Evolutionary conservation across 2,329 filamentous ascomycete genomes (phyloP).

Genomic region (Magnaporthales sp.): DNA sequence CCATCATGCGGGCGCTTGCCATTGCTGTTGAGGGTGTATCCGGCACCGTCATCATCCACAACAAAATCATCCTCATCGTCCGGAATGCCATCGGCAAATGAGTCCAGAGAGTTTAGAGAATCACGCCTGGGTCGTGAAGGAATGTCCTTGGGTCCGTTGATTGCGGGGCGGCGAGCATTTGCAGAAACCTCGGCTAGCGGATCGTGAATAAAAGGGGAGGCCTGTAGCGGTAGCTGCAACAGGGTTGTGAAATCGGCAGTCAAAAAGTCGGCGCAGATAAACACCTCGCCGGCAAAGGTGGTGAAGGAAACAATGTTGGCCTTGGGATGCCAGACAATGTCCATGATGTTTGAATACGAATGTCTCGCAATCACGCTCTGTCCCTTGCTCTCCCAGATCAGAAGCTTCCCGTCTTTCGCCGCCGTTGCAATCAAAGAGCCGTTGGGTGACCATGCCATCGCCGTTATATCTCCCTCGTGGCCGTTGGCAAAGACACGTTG

Average conservation of each 20-base stretch:
- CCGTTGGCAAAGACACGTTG: conserved; percentile 72
- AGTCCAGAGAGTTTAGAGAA: conserved; percentile 72
- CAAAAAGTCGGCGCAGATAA: conserved; percentile 71
- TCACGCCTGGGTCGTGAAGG: conserved; percentile 36
- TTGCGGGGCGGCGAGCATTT: conserved; percentile 31
- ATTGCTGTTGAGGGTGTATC: conserved; percentile 57
- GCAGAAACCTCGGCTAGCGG: conserved; percentile 61
- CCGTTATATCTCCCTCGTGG: conserved; percentile 77
- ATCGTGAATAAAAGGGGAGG: conserved; percentile 80
- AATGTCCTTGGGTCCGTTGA: conserved; percentile 26
- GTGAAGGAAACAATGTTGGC: conserved; percentile 88
- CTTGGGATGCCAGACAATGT: conserved; percentile 82
- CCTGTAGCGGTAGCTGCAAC: conserved; percentile 53
- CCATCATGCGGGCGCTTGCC: conserved; percentile 44
- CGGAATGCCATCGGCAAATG: conserved; percentile 53
- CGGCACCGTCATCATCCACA: conserved; percentile 88
- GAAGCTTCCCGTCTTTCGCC: conserved; percentile 57
- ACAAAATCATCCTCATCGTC: conserved; percentile 72
- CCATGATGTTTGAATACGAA: conserved; percentile 76
- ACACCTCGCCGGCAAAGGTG: conserved; percentile 85
- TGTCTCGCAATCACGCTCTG: conserved; percentile 72
- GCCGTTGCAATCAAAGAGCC: conserved; percentile 75
- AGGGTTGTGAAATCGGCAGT: conserved; percentile 47
- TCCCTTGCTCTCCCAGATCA: conserved; percentile 84
- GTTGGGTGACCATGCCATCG: conserved; percentile 89